phyloP scores from a whole-genome alignment of 306 rosid species.

The Vigna trinervia region DNA sequence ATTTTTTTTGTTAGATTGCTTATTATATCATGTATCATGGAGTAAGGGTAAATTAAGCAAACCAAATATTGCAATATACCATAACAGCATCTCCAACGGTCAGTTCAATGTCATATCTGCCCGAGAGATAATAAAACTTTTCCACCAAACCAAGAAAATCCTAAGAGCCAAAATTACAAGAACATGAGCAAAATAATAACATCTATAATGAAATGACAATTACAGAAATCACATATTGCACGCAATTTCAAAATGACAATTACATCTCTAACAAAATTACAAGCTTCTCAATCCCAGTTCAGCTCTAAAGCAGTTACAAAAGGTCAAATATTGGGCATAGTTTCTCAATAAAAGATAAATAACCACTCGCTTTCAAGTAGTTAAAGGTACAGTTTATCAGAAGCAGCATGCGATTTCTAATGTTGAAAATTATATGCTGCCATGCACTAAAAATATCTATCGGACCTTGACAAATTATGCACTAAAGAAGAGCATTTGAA shows the following conservation, averaged over 20 bases:
- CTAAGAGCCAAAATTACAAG: constrained; percentile 28
- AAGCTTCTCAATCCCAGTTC: background rate
- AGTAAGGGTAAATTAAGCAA: background rate
- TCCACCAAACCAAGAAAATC: constrained; percentile 74
- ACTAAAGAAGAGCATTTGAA: constrained; percentile 16
- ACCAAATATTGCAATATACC: constrained; percentile 57
- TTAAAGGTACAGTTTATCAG: background rate
- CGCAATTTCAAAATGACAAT: too few relatives aligned
- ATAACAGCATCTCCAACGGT: constrained; percentile 94
- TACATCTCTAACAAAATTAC: background rate
- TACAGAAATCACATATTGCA: too few relatives aligned
- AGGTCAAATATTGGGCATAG: background rate
- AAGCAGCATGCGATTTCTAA: background rate
- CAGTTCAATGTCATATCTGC: constrained; percentile 83
- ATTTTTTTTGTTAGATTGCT: constrained; percentile 40
- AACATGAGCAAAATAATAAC: constrained; percentile 12
- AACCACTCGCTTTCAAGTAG: background rate
- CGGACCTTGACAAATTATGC: background rate
- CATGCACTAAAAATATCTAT: background rate
- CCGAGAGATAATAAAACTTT: constrained; percentile 90
- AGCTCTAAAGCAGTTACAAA: constrained; percentile 4
- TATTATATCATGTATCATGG: background rate
- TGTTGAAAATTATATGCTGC: constrained; percentile 10
- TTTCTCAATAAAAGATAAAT: background rate
- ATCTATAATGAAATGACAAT: background rate